Evolutionary conservation across 2,329 filamentous ascomycete genomes (phyloP), one percentile per base, ranked within the genome.

Genomic region (Coniochaeta sp.): DNA sequence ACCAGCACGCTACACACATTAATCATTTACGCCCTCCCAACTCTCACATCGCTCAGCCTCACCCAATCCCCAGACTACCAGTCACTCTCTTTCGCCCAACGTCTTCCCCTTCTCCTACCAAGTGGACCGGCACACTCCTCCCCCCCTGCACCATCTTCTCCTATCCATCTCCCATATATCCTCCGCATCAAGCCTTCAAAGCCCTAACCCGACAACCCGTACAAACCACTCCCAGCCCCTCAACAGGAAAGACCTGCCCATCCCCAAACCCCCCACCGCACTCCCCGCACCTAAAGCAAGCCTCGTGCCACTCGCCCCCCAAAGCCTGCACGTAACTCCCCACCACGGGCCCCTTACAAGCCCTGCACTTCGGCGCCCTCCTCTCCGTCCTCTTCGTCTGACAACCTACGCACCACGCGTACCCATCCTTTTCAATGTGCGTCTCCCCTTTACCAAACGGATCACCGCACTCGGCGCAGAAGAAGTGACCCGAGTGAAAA

Each of bases 401-500:
- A 66, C 94, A 99, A 20, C 80, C 80, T 46, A 97, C 82, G 69
- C 94, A 99, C 91, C 94, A 99, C 5, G 94, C 94, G 68, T 95
- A 97, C 9, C 92, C 92, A 59, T 97, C 92, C 70, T 96, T 96
- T 67, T 99, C 94, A 51, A 99, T 85, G 62, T 86, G 83, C 45
- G 82, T 85, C 71, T 78, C 80, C 54, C 80, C 81, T 47, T 77
- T 75, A 58, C 78, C 89, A 65, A 99, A 99, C 0, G 94, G 92
- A 71, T 99, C 92, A 59, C 94, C 94, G 66, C 94, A 99, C 75
- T 99, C 91, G 38, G 94, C 94, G 65, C 94, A 99, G 79, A 99
- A 99, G 73, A 99, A 99, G 71, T 99, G 94, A 0, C 94, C 94
- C 50, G 89, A 88, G 67, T 99, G 94, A 89, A 90, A 99, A 70